phyloP scores from a whole-genome alignment of 495 filamentous ascomycete species.

The Mycothermus thermophilus region DNA sequence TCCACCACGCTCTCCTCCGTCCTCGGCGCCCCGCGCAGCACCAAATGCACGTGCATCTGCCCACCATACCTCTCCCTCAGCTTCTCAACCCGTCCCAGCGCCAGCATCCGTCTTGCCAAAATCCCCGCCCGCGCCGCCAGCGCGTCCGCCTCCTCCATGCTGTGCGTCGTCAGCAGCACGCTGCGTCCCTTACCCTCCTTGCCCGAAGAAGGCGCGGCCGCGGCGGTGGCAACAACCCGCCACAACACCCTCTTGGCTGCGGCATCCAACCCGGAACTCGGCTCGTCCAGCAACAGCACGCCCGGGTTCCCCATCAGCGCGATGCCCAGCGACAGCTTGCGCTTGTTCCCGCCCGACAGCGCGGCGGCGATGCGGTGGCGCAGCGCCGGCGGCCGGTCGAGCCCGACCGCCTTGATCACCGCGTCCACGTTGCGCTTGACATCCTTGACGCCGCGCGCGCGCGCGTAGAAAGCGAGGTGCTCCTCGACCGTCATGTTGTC shows the following conservation, averaged over 20 bases:
- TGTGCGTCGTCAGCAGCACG: constrained; percentile 62
- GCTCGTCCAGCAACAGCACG: constrained; percentile 60
- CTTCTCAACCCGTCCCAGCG: constrained; percentile 48
- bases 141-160: constrained; percentile 70
- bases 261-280: constrained; percentile 55
- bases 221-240: constrained; percentile 48
- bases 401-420: constrained; percentile 45
- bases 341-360: constrained; percentile 52
- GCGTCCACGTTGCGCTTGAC: constrained; percentile 47
- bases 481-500: constrained; percentile 60
- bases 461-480: constrained; percentile 62
- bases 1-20: constrained; percentile 53
- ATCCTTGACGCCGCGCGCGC: constrained; percentile 49
- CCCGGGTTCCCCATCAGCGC: constrained; percentile 64
- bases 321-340: constrained; percentile 51
- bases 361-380: constrained; percentile 46
- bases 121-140: constrained; percentile 58
- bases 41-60: constrained; percentile 52
- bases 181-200: constrained; percentile 43
- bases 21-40: constrained; percentile 58
- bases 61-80: constrained; percentile 48
- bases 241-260: constrained; percentile 65
- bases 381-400: constrained; percentile 47
- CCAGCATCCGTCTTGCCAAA: constrained; percentile 56
- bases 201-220: too few relatives aligned